A percentile compares a stretch with the other conserved stretches of the same genome.
Evolutionary conservation across 2,329 filamentous ascomycete species (phyloP).

Genomic region (Huntiella abstrusa): DNA sequence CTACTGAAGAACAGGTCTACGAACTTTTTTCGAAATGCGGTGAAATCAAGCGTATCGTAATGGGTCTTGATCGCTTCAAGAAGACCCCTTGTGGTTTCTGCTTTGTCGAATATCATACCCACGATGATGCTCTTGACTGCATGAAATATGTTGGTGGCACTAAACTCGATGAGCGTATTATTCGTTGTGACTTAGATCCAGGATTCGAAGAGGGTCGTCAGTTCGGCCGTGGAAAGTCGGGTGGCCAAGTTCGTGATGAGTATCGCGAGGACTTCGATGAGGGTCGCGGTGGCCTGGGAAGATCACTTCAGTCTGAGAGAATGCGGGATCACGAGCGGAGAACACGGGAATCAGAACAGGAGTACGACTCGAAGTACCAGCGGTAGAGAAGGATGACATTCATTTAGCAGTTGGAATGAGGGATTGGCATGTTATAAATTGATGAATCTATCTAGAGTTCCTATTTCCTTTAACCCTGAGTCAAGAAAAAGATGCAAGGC

Average conservation of each 20-base stretch:
- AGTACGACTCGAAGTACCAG: conserved; percentile 18
- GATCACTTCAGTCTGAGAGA: conserved; percentile 45
- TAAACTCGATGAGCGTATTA: conserved; percentile 92
- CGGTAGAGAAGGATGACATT: not conserved
- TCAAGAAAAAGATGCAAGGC: too few relatives aligned
- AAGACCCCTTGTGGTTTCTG: conserved; percentile 99
- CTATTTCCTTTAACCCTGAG: too few relatives aligned
- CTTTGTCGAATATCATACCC: conserved; percentile 98
- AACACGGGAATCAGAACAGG: conserved; percentile 17
- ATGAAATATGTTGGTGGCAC: conserved; percentile 98
- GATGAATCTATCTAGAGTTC: not conserved
- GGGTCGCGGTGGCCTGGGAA: conserved; percentile 73
- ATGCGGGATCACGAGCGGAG: conserved; percentile 20
- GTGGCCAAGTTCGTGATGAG: conserved; percentile 92
- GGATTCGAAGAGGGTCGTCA: conserved; percentile 92
- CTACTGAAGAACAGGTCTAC: conserved; percentile 96
- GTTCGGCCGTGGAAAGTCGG: conserved; percentile 88
- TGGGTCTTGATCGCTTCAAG: conserved; percentile 91
- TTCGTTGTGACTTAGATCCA: conserved; percentile 85
- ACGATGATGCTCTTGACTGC: conserved; percentile 91
- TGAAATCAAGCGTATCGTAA: conserved; percentile 93
- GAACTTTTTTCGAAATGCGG: conserved; percentile 92
- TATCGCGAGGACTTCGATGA: conserved; percentile 96
- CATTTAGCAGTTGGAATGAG: too few relatives aligned
- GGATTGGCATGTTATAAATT: too few relatives aligned